Conservation (phyloP, 345 rosid species). For the Populus ilicifolia region DNA sequence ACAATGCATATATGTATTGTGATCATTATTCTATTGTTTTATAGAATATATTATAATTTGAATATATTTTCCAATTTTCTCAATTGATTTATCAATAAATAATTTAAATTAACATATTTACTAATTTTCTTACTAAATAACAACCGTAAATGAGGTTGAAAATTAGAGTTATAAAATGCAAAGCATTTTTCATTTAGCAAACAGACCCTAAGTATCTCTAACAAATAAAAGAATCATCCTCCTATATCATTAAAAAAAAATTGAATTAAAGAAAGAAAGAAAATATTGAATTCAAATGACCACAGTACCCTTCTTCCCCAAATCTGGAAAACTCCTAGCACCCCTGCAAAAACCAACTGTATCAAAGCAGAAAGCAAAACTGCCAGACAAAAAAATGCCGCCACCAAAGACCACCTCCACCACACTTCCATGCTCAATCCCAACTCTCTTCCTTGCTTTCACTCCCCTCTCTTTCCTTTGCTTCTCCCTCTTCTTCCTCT, state of each 20-base stretch:
- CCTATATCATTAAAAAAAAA: too few species aligned
- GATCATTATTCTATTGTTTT: too few species aligned
- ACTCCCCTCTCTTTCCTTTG: not conserved
- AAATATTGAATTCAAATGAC: not conserved
- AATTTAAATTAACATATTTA: too few species aligned
- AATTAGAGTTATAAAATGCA: not conserved
- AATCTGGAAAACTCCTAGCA: not conserved
- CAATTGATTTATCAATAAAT: too few species aligned
- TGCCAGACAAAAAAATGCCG: not conserved
- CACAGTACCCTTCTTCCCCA: not conserved
- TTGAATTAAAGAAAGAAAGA: not conserved
- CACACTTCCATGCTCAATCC: not conserved
- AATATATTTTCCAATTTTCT: too few species aligned
- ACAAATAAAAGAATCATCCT: not conserved
- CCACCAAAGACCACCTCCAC: not conserved
- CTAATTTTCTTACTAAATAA: not conserved
- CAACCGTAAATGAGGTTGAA: not conserved
- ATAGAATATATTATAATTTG: too few species aligned
- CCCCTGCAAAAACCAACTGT: not conserved
- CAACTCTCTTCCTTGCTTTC: slow-evolving; percentile 8
- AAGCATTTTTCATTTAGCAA: not conserved
- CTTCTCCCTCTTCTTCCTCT: not conserved
- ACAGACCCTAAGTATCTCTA: not conserved
- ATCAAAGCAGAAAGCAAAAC: not conserved
- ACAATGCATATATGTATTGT: too few species aligned